Evolutionary conservation across 2,329 filamentous ascomycete genomes (phyloP).

Genomic region (Chaetoscypha palmicola): DNA sequence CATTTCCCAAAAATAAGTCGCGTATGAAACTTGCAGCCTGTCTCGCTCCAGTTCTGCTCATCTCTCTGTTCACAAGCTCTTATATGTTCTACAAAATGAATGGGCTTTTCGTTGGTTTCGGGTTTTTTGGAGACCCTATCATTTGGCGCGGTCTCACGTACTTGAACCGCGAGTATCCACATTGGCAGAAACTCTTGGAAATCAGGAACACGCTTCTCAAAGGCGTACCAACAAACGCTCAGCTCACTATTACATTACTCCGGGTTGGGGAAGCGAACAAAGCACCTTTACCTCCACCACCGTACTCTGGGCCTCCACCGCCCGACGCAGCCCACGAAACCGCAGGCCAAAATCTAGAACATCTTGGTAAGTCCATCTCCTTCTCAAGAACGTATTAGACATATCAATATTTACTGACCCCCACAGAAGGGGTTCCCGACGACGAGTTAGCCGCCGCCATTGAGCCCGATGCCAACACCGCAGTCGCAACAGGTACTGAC

Average conservation of each 20-base stretch:
- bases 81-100: slow-evolving; percentile 58
- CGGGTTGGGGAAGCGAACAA: slow-evolving; percentile 77
- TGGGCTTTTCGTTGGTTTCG: slow-evolving; percentile 63
- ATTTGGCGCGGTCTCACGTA: slow-evolving; percentile 52
- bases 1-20: slow-evolving; percentile 49
- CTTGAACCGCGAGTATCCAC: slow-evolving; percentile 55
- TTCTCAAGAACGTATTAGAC: neutral
- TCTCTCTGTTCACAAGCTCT: slow-evolving; percentile 47
- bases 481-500: slow-evolving; percentile 15
- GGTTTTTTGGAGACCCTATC: slow-evolving; percentile 74
- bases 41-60: slow-evolving; percentile 44
- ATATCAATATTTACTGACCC: slow-evolving; percentile 9
- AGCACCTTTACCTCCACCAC: slow-evolving; percentile 65
- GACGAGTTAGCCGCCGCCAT: slow-evolving; percentile 29
- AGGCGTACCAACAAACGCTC: slow-evolving; percentile 79
- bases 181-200: slow-evolving; percentile 70
- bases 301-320: slow-evolving; percentile 29
- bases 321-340: slow-evolving; percentile 37
- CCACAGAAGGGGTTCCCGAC: slow-evolving; percentile 23
- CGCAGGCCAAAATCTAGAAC: slow-evolving; percentile 43
- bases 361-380: slow-evolving; percentile 35
- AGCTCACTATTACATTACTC: slow-evolving; percentile 72
- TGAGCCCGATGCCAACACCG: slow-evolving; percentile 35
- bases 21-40: slow-evolving; percentile 48
- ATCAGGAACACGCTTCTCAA: slow-evolving; percentile 70